Conservation (phyloP, 768 basidiomycete genomes). For the Kwoniella pini region DNA sequence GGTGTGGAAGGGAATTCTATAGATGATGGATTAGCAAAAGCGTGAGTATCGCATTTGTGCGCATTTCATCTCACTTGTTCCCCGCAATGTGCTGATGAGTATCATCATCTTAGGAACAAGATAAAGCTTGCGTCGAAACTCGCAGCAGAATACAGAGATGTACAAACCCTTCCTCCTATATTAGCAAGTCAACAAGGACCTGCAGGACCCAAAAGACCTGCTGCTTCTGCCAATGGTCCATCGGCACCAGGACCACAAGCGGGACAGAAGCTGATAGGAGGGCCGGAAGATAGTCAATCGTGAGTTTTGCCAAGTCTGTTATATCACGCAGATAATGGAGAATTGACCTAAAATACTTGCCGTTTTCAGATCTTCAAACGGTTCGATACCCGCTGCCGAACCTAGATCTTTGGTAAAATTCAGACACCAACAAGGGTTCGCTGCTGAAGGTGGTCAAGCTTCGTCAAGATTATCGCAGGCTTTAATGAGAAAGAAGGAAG, state of each 20-base stretch:
- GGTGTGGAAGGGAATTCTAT: constrained; percentile 32
- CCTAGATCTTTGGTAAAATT: constrained; percentile 50
- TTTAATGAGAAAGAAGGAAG: constrained; percentile 87
- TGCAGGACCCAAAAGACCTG: constrained; percentile 70
- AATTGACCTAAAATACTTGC: too few species aligned
- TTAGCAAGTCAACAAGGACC: constrained; percentile 75
- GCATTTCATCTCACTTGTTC: too few species aligned
- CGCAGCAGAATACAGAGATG: constrained; percentile 83
- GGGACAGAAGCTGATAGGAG: constrained; percentile 54
- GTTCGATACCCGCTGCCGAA: constrained; percentile 14
- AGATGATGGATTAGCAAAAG: constrained; percentile 49
- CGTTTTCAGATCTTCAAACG: constrained; percentile 4
- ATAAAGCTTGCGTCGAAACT: constrained; percentile 73
- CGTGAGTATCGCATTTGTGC: constrained; percentile 37
- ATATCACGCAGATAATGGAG: too few species aligned
- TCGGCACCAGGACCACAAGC: constrained; percentile 29
- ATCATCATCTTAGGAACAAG: constrained; percentile 39
- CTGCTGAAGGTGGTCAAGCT: constrained; percentile 54
- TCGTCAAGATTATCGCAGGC: constrained; percentile 72
- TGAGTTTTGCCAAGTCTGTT: too few species aligned
- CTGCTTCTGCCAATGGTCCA: constrained; percentile 8
- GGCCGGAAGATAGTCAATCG: constrained; percentile 54
- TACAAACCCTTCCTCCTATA: constrained; percentile 77
- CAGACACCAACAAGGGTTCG: constrained; percentile 53
- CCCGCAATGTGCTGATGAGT: too few species aligned